Evolutionary conservation across 139 green algal genomes (phyloP), one percentile per base, ranked within the genome.

Genomic region (Yamagishiella unicocca): DNA sequence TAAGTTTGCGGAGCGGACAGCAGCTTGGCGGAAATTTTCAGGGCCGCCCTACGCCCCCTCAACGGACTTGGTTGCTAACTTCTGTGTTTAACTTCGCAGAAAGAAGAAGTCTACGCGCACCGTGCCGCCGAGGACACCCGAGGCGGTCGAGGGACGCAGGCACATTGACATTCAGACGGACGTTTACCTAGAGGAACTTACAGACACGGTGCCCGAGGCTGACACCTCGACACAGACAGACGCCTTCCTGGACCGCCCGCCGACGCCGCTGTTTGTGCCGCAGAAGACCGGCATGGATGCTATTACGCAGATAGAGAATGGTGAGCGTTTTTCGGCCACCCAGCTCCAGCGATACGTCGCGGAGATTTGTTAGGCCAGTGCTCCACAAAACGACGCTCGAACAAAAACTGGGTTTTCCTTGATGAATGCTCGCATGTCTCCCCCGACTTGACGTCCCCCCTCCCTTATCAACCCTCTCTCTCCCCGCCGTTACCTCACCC

Each of bases 101-200:
- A 91, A 84, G 24, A 90, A 90, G 72, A 91, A 92, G 77, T 75
- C 81, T 1, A 64, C 72, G 27, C 81, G 77, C 53, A 58, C 50
- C 25, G 74, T 87, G 5, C 90, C 87, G 21, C 91, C 92, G 0
- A 70, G 87, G 9, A 96, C 95, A 3, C 96, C 96, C 24, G 93
- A 96, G 53, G 87, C 96, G n/a, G 93, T 97, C 1, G 92, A 97
- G 10, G 96, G 96, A 4, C 90, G 96, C 5, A 81, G 92, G 42
- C 95, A 98, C 90, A 96, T 96, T n/a, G 95, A 98, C 66, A 93
- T 97, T 61, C 95, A 97, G 91, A 97, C 96, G 33, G 96, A 98
- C 81, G 82, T 90, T 9, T 97, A 96, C 90, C 83, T 97, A 33
- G 96, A 97, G 90, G 95, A 98, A 90, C 92, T 98, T 73, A 95